Base-by-base conservation (phyloP, 306 rosid genomes). In the Begonia peltatifolia region DNA sequence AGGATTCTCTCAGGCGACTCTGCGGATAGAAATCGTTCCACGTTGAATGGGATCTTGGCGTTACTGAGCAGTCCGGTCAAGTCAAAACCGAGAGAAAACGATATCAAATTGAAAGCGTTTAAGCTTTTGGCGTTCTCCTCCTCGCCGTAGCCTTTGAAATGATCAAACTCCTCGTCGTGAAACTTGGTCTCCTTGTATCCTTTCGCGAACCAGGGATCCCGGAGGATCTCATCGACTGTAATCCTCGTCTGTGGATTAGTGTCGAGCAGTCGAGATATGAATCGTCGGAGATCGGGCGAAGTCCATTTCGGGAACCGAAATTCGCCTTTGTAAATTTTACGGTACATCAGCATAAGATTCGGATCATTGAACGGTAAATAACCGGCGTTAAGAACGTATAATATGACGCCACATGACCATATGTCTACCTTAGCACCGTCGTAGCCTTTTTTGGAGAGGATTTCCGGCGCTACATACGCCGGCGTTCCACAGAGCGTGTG, bases 401-500 rank as follows among this genome's bases (percentile, higher is more conserved):
- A 63, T 15, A 85, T 72, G 59, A 90, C 64, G 36, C 95, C 99
- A 66, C 94, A 86, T 0, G 92, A 77, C 99, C 99, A 90, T 0
- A 90, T 53, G 16, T 90, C 99, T 6, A 74, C 82, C 57, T 73
- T 86, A 0, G 80, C 82, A 0, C 95, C 99, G 11, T 80, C 84
- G 63, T 90, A 90, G 5, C 95, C 99, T 54, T 59, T 76, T 61
- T 70, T 83, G 2, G 70, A 66, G 0, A 90, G 77, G 49, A 90
- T 69, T 76, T 90, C 97, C 0, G 97, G 97, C 11, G 95, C 86
- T 65, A 85, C 83, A 71, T 83, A 83, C 12, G 95, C 80, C 0
- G 97, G 94, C 0, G 97, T 90, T 9, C 97, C 97, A 42, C 97
- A 90, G 1, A 79, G 68, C 0, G 97, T 83, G 54, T 85, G 87